Conservation (phyloP, 495 filamentous ascomycete genomes). For the Massariosphaeria phaeospora region DNA sequence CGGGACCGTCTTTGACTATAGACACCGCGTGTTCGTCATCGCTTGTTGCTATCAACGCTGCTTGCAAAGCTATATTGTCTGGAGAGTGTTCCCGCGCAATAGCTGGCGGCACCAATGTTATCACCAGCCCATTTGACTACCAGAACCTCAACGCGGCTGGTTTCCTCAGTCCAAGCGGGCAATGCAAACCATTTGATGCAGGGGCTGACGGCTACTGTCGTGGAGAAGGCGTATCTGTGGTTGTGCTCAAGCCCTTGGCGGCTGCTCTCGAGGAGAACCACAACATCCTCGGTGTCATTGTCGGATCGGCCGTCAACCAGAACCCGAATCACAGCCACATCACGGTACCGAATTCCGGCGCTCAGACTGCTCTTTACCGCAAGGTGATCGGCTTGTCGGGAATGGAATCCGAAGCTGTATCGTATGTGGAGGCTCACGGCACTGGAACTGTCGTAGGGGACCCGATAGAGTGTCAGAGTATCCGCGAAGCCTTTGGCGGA, state of each 20-base stretch:
- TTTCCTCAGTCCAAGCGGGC: slow-evolving; percentile 21
- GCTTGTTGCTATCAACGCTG: slow-evolving; percentile 13
- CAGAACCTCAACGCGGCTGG: slow-evolving; percentile 3
- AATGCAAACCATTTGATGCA: slow-evolving; percentile 39
- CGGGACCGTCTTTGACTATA: slow-evolving; percentile 10
- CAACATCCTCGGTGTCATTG: slow-evolving; percentile 44
- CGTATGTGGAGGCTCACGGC: slow-evolving; percentile 14
- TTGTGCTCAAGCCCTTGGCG: slow-evolving; percentile 41
- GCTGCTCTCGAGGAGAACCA: slow-evolving; percentile 36
- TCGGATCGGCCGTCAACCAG: slow-evolving; percentile 40
- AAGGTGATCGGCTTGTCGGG: not conserved
- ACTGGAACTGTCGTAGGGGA: slow-evolving; percentile 23
- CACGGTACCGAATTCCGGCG: not conserved
- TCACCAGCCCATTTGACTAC: not conserved
- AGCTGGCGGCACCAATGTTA: slow-evolving; percentile 15
- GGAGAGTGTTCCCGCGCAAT: slow-evolving; percentile 11
- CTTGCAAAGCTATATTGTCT: slow-evolving; percentile 1
- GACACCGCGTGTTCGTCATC: slow-evolving; percentile 22
- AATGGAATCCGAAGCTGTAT: slow-evolving; percentile 26
- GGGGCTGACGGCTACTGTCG: slow-evolving; percentile 46
- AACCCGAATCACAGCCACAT: slow-evolving; percentile 43
- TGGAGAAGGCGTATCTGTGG: slow-evolving; percentile 43
- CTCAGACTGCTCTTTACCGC: not conserved
- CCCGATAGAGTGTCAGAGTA: slow-evolving; percentile 5
- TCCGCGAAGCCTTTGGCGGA: slow-evolving; percentile 6